Conservation (phyloP, 371 early-diverging fungal species). For the Mucor mucedo region DNA sequence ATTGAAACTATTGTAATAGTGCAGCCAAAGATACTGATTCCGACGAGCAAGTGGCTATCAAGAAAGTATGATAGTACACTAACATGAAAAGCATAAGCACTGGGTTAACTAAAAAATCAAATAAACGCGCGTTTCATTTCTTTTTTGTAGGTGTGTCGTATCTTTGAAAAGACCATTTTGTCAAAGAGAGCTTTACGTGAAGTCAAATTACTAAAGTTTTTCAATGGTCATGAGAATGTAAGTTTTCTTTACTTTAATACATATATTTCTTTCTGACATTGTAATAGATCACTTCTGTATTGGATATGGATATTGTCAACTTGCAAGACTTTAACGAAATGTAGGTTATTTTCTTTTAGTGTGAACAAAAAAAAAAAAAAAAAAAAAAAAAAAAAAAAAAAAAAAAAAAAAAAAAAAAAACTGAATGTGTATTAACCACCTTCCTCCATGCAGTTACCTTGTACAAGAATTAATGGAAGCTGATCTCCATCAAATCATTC, state of each 20-base stretch:
- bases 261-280: not conserved
- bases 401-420: not conserved
- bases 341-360: constrained; percentile 50
- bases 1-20: constrained; percentile 37
- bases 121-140: constrained; percentile 2
- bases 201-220: constrained; percentile 87
- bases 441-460: constrained; percentile 59
- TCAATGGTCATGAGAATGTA: constrained; percentile 92
- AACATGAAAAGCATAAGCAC: constrained; percentile 8
- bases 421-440: not conserved
- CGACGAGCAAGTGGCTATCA: constrained; percentile 91
- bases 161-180: constrained; percentile 82
- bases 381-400: not conserved
- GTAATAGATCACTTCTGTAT: constrained; percentile 80
- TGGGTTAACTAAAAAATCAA: constrained; percentile 23
- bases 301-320: constrained; percentile 60
- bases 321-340: constrained; percentile 82
- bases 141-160: constrained; percentile 47
- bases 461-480: constrained; percentile 98
- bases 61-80: constrained; percentile 63
- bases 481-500: constrained; percentile 97
- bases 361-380: not conserved
- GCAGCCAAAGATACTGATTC: constrained; percentile 80
- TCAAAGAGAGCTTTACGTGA: constrained; percentile 89
- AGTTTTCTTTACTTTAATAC: constrained; percentile 8